These are phyloP conservation scores for Pseudocercospora pini-densiflorae DNA, from an alignment of 2,329 filamentous ascomycete genomes.

Conservation along the genomic window DNA sequence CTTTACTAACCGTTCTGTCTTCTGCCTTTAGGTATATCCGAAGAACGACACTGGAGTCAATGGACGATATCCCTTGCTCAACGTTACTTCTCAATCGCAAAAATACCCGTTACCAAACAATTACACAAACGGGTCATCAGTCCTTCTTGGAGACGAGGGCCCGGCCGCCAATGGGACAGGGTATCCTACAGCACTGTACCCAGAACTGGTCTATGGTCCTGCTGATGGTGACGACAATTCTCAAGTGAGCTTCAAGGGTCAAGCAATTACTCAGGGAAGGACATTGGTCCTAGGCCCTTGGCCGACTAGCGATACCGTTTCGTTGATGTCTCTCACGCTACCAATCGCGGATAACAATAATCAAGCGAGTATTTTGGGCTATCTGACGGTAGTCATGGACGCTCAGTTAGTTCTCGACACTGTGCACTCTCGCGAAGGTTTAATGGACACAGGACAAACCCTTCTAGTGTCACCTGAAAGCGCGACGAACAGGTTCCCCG, in stretches of 20 bases:
- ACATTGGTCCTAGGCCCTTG: slow-evolving; percentile 79
- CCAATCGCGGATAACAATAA: slow-evolving; percentile 73
- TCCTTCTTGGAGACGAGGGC: slow-evolving; percentile 56
- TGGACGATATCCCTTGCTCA: slow-evolving; percentile 61
- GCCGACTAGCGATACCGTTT: slow-evolving; percentile 71
- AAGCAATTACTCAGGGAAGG: slow-evolving; percentile 37
- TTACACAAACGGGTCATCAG: slow-evolving; percentile 60
- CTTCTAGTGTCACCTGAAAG: slow-evolving; percentile 72
- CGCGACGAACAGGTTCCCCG: slow-evolving; percentile 61
- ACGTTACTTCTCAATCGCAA: slow-evolving; percentile 61
- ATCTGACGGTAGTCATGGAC: slow-evolving; percentile 79
- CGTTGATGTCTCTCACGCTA: slow-evolving; percentile 79
- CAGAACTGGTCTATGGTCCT: slow-evolving; percentile 71
- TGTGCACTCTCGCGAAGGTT: slow-evolving; percentile 67
- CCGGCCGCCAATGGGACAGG: slow-evolving; percentile 60
- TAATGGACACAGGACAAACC: slow-evolving; percentile 71
- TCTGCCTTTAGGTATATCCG: slow-evolving; percentile 61
- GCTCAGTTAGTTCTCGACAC: slow-evolving; percentile 67
- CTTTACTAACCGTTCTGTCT: too few relatives aligned
- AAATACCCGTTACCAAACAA: slow-evolving; percentile 62
- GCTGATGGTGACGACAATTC: background rate
- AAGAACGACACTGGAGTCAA: slow-evolving; percentile 65
- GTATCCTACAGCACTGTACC: slow-evolving; percentile 74
- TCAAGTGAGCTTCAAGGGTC: background rate
- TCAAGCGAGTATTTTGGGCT: slow-evolving; percentile 71